A percentile compares a stretch with the other conserved stretches of the same genome.
These are phyloP conservation scores for Sordariomycetes sp. DNA, from an alignment of 2,329 filamentous ascomycete genomes.

Conservation along the genomic window DNA sequence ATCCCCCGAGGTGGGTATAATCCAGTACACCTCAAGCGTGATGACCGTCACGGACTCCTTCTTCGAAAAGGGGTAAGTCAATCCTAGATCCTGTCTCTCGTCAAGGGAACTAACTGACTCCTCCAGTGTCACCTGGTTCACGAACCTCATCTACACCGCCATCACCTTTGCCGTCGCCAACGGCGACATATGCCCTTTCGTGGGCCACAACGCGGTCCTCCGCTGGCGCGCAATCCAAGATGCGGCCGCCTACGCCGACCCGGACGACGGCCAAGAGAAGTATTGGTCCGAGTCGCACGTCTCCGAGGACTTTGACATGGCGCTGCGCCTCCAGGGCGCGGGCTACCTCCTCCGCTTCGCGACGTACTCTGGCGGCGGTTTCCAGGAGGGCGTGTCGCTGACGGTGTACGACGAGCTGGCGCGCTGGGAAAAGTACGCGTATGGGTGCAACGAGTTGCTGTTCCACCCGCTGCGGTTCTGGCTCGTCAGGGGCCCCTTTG, in stretches of 20 bases:
- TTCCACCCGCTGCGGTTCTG: conserved; percentile 58
- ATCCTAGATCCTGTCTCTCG: neutral
- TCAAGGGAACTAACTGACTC: conserved; percentile 17
- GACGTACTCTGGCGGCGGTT: conserved; percentile 57
- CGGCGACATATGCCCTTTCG: conserved; percentile 65
- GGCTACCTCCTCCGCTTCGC: conserved; percentile 61
- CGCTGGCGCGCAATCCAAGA: conserved; percentile 45
- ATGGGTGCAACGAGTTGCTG: conserved; percentile 60
- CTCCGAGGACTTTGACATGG: conserved; percentile 70
- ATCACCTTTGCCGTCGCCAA: conserved; percentile 61
- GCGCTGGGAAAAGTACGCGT: conserved; percentile 66
- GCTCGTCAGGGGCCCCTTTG: conserved; percentile 53
- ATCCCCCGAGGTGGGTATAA: conserved; percentile 58
- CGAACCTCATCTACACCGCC: conserved; percentile 64
- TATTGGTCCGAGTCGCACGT: conserved; percentile 70
- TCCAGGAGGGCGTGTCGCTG: conserved; percentile 64
- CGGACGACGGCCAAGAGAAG: conserved; percentile 49
- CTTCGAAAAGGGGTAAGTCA: conserved; percentile 48
- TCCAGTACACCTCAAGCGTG: conserved; percentile 63
- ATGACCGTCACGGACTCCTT: conserved; percentile 65
- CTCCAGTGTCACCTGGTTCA: conserved; percentile 63
- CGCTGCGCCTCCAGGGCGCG: conserved; percentile 57
- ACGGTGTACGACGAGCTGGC: conserved; percentile 64
- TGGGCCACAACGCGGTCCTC: conserved; percentile 68
- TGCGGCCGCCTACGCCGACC: conserved; percentile 21